A percentile compares a stretch with the other conserved stretches of the same genome.
Conservation (phyloP, 2,329 filamentous ascomycete species). For the Rutstroemia sp. region DNA sequence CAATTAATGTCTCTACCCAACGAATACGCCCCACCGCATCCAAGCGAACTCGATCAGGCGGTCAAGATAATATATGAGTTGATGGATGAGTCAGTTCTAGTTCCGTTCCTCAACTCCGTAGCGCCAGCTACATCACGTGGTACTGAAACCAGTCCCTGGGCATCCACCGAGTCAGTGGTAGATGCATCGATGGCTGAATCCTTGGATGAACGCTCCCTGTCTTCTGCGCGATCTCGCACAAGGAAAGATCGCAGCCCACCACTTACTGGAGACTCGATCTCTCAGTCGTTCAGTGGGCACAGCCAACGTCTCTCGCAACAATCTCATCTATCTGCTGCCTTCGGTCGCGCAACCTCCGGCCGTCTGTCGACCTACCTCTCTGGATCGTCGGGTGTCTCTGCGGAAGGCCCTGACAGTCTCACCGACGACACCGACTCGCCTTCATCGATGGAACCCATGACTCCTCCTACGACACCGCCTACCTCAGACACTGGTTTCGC, state of each 20-base stretch:
- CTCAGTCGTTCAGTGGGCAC: conserved; percentile 17
- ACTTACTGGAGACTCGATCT: conserved; percentile 15
- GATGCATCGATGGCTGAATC: conserved; percentile 25
- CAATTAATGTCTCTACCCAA: conserved; percentile 60
- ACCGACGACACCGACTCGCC: conserved; percentile 54
- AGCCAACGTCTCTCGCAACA: conserved; percentile 25
- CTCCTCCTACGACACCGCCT: conserved; percentile 66
- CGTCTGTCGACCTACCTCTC: conserved; percentile 23
- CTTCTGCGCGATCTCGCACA: conserved; percentile 18
- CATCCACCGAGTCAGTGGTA: conserved; percentile 25
- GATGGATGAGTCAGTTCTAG: conserved; percentile 93
- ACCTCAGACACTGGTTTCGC: conserved; percentile 39
- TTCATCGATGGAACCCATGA: conserved; percentile 55
- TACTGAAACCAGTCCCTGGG: conserved; percentile 25
- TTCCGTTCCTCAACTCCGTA: conserved; percentile 72
- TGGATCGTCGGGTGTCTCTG: conserved; percentile 35
- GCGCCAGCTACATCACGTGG: conserved; percentile 19
- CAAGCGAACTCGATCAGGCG: conserved; percentile 71
- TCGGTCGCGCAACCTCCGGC: conserved; percentile 15
- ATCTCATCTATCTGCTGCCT: conserved; percentile 24
- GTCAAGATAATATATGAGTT: conserved; percentile 87
- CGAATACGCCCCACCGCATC: conserved; percentile 58
- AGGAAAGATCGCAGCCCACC: conserved; percentile 24
- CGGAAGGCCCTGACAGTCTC: conserved; percentile 42
- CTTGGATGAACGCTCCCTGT: conserved; percentile 24